Base-by-base conservation (phyloP, 208 protist genomes). In the Herpetomonas samuelpessoai region DNA sequence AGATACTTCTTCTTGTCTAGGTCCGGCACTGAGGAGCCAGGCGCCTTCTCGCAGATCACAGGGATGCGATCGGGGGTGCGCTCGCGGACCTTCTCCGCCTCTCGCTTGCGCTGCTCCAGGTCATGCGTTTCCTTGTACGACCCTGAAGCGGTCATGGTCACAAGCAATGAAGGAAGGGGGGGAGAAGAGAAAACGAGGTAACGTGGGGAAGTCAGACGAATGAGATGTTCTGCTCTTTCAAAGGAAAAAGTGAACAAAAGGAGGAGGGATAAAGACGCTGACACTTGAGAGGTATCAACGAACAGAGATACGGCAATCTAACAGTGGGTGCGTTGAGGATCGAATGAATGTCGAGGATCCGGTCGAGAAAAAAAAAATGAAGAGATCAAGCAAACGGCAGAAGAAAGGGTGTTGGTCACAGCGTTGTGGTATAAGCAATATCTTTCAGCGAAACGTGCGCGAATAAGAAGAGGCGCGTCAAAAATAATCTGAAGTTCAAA, bases 1-100 rank as follows among this genome's bases (percentile, higher is more conserved):
- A 94, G 72, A 53, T 84, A 90, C 65, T 98, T 98, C 47, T 91
- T 93, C 83, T 93, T 96, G 68, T 97, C 89, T 28, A 97, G 76
- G 47, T 97, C 93, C 7, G 86, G 76, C 62, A 98, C 85, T 28
- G 89, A 81, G 0, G 76, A 91, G 52, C 96, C 88, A 45, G 79
- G 57, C 2, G 84, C 77, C 60, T 96, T 97, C 66, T 98, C 96
- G 59, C 92, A 97, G 50, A 98, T 98, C 18, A 98, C 82, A 24
- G 77, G 73, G 38, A 84, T 71, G 22, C 91, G 72, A 60, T 98
- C 96, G 1, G 92, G 88, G 26, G 94, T 81, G 55, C 77, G 68
- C 59, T 81, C 70, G 27, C 76, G 73, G 4, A 92, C 75, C 53
- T 81, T 84, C 35, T 72, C 72, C 27, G 84, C 64, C 59, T 90